These are phyloP conservation scores for Myxozyma kluyveri DNA, from an alignment of 805 yeast genomes.

Conservation along the genomic window DNA sequence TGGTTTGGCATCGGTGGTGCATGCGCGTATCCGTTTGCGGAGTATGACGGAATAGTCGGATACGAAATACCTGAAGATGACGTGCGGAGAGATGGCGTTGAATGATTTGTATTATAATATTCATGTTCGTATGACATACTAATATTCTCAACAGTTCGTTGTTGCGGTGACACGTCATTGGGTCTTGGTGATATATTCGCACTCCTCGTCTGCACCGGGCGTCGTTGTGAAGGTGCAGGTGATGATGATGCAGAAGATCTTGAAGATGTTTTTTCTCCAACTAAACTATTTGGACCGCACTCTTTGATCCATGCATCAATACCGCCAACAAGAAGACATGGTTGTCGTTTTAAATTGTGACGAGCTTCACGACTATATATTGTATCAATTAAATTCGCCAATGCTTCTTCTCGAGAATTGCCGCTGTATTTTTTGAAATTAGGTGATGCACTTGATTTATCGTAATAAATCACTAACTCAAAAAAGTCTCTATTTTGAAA, in stretches of 20 bases:
- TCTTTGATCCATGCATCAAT: slow-evolving; percentile 45
- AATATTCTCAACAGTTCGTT: background rate
- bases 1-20: background rate
- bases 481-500: slow-evolving; percentile 56
- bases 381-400: slow-evolving; percentile 40
- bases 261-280: background rate
- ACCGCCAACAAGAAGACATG: slow-evolving; percentile 57
- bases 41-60: no score
- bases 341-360: slow-evolving; percentile 43
- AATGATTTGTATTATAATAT: background rate
- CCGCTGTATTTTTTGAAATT: slow-evolving; percentile 24
- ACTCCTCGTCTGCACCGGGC: background rate
- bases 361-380: slow-evolving; percentile 43
- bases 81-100: background rate
- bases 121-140: slow-evolving; percentile 2
- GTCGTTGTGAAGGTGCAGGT: background rate
- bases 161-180: background rate
- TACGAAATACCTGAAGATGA: no score
- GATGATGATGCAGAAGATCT: background rate
- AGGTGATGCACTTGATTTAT: slow-evolving; percentile 38
- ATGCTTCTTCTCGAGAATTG: slow-evolving; percentile 23
- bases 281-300: slow-evolving; percentile 28
- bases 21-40: background rate
- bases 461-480: slow-evolving; percentile 66
- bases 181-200: background rate